Evolutionary conservation across 2,329 filamentous ascomycete species (phyloP).

Genomic region (Fusarium setosum): DNA sequence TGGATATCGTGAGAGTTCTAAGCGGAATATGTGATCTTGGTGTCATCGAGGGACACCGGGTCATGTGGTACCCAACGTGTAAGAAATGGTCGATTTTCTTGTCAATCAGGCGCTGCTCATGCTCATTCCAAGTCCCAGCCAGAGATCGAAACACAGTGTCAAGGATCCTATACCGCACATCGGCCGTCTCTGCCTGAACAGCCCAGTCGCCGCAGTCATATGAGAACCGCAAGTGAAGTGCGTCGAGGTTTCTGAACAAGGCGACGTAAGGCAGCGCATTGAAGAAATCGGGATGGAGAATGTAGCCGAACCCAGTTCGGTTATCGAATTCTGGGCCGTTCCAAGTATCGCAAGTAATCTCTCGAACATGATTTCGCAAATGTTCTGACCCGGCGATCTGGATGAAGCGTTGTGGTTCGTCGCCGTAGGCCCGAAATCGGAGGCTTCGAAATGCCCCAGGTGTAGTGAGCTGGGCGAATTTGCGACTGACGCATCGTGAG

Average conservation of each 20-base stretch:
- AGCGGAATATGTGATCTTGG: not conserved
- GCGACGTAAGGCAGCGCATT: slow-evolving; percentile 1
- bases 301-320: not conserved
- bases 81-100: not conserved
- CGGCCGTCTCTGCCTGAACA: not conserved
- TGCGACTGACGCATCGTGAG: not conserved
- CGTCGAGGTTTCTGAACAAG: slow-evolving; percentile 1
- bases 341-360: slow-evolving; percentile 21
- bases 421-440: not conserved
- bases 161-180: slow-evolving; percentile 10
- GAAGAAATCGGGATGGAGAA: slow-evolving; percentile 1
- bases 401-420: not conserved
- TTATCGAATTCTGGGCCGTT: not conserved
- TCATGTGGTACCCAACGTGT: not conserved
- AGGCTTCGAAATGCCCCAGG: slow-evolving; percentile 4
- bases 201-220: not conserved
- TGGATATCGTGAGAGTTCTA: slow-evolving; percentile 8
- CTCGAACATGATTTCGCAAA: not conserved
- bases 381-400: not conserved
- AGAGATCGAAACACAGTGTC: slow-evolving; percentile 19
- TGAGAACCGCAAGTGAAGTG: slow-evolving; percentile 10
- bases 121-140: slow-evolving; percentile 1
- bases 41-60: not conserved
- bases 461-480: not conserved
- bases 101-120: not conserved